A percentile compares a stretch with the other conserved stretches of the same genome.
phyloP scores from a whole-genome alignment of 108 stramenopile genomes.

The Cyclostephanos invisitatus region DNA sequence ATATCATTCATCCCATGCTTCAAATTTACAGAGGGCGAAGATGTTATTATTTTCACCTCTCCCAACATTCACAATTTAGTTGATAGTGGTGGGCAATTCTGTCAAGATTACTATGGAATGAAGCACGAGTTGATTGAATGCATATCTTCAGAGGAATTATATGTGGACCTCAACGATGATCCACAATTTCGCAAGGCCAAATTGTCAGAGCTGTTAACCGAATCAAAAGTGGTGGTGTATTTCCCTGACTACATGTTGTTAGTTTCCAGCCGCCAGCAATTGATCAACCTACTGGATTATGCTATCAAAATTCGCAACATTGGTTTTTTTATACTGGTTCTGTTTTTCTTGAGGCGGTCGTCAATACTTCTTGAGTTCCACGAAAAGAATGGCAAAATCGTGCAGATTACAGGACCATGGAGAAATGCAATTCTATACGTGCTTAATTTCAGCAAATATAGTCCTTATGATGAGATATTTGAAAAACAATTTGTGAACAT shows the following conservation, averaged over 20 bases:
- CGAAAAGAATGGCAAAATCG: slow-evolving; percentile 44
- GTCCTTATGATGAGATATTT: slow-evolving; percentile 47
- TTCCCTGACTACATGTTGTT: slow-evolving; percentile 54
- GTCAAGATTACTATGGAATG: slow-evolving; percentile 62
- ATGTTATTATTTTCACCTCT: slow-evolving; percentile 57
- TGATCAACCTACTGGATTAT: slow-evolving; percentile 58
- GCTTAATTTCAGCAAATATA: slow-evolving; percentile 19
- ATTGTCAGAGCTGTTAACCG: slow-evolving; percentile 45
- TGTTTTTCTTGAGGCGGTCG: slow-evolving; percentile 43
- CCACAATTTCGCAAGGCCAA: slow-evolving; percentile 36
- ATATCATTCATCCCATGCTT: slow-evolving; percentile 61
- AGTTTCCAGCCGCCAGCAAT: slow-evolving; percentile 48
- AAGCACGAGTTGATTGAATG: slow-evolving; percentile 57
- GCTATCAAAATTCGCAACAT: slow-evolving; percentile 53
- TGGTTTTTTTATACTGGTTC: slow-evolving; percentile 51
- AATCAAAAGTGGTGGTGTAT: slow-evolving; percentile 56
- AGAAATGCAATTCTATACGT: slow-evolving; percentile 52
- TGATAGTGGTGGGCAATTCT: slow-evolving; percentile 57
- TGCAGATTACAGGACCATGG: slow-evolving; percentile 56
- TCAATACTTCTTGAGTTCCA: slow-evolving; percentile 35
- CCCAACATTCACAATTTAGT: slow-evolving; percentile 49
- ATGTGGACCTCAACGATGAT: slow-evolving; percentile 56
- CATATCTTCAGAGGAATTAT: slow-evolving; percentile 44
- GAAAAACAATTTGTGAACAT: slow-evolving; percentile 52
- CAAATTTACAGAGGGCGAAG: slow-evolving; percentile 56